Percentiles rank a stretch among this genome's conserved stretches.
These are phyloP conservation scores for Claviceps africana DNA, from an alignment of 2,329 filamentous ascomycete genomes.

Conservation along the genomic window DNA sequence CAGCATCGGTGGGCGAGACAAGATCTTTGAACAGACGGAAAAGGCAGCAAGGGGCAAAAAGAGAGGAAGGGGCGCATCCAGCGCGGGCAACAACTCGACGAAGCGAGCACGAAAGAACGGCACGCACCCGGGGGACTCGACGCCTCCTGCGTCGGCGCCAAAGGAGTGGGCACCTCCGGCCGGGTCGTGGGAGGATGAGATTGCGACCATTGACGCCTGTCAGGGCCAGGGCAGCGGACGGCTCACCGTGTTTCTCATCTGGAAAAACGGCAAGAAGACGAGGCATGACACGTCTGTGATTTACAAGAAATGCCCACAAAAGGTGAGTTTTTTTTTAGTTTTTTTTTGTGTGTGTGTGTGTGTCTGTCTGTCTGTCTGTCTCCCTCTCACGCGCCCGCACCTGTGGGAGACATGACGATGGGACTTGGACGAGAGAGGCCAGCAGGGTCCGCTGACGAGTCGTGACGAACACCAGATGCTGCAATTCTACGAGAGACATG, in stretches of 20 bases:
- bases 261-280: conserved; percentile 61
- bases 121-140: conserved; percentile 33
- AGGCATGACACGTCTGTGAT: conserved; percentile 55
- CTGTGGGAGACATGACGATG: too few relatives aligned
- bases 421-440: too few relatives aligned
- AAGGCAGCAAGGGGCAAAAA: conserved; percentile 41
- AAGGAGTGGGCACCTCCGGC: conserved; percentile 51
- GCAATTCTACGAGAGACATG: conserved; percentile 44
- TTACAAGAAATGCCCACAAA: conserved; percentile 66
- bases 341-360: too few relatives aligned
- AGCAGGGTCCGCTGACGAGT: not conserved
- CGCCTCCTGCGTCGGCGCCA: conserved; percentile 30
- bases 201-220: conserved; percentile 57
- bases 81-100: conserved; percentile 20
- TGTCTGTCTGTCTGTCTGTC: too few relatives aligned
- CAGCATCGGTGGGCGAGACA: conserved; percentile 48
- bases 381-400: too few relatives aligned
- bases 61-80: conserved; percentile 33
- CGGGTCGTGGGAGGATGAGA: conserved; percentile 65
- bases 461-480: conserved; percentile 35
- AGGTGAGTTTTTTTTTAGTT: conserved; percentile 31
- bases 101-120: conserved; percentile 36
- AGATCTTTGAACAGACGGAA: conserved; percentile 36
- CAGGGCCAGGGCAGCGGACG: conserved; percentile 47
- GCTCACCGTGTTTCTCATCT: conserved; percentile 55